These are phyloP conservation scores for Exophiala aquamarina DNA, from an alignment of 2,329 filamentous ascomycete genomes.

Conservation along the genomic window DNA sequence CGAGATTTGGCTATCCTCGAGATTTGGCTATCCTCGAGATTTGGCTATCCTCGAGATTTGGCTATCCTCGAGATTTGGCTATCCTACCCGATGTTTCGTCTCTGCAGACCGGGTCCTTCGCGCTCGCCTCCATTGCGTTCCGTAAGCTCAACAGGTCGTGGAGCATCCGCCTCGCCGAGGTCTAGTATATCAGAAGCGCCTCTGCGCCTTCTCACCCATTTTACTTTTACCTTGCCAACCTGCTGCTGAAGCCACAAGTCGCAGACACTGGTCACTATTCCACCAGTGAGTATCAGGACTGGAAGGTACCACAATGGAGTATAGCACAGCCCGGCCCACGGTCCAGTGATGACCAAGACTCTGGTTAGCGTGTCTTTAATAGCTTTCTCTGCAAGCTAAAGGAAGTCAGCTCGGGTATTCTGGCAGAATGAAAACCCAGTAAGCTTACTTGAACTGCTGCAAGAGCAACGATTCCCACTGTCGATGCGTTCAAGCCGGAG, in stretches of 20 bases:
- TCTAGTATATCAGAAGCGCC: not conserved
- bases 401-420: no score
- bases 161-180: no score
- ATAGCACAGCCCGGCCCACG: slow-evolving; percentile 66
- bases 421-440: no score
- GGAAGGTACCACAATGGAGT: slow-evolving; percentile 76
- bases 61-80: no score
- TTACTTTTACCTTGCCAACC: slow-evolving; percentile 24
- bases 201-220: not conserved
- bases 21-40: no score
- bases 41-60: no score
- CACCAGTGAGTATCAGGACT: slow-evolving; percentile 58
- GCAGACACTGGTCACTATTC: slow-evolving; percentile 54
- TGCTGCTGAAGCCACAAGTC: slow-evolving; percentile 55
- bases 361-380: slow-evolving; percentile 66
- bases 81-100: no score
- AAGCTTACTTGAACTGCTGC: slow-evolving; percentile 60
- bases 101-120: no score
- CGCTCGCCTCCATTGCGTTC: no score
- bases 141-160: no score
- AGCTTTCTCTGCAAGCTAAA: slow-evolving; percentile 65
- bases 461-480: slow-evolving; percentile 70
- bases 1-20: no score
- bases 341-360: slow-evolving; percentile 63
- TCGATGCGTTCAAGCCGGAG: slow-evolving; percentile 70